phyloP scores from a whole-genome alignment of 2,329 filamentous ascomycete genomes.

The Rhynchosporium secalis region DNA sequence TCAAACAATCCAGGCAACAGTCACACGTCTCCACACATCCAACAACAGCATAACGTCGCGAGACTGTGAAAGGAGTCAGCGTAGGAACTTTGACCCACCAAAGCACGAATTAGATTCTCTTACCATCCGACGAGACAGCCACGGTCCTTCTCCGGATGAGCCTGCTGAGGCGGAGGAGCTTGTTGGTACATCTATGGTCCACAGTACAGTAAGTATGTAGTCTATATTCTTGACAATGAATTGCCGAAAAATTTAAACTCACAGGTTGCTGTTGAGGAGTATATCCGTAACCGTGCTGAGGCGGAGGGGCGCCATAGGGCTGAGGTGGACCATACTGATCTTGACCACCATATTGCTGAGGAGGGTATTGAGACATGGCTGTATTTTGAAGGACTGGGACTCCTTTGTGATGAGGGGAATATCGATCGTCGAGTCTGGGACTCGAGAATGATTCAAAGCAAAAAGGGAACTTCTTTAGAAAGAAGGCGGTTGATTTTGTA shows the following conservation, averaged over 20 bases:
- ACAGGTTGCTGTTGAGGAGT: slow-evolving; percentile 15
- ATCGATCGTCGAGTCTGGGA: not conserved
- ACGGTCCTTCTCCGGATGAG: slow-evolving; percentile 11
- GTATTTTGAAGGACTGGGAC: not conserved
- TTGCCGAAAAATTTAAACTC: not conserved
- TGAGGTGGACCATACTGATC: slow-evolving; percentile 11
- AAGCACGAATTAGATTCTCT: not conserved
- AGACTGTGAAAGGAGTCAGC: slow-evolving; percentile 3
- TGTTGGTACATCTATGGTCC: slow-evolving; percentile 13
- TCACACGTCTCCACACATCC: slow-evolving; percentile 17
- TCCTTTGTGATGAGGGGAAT: not conserved
- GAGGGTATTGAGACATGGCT: slow-evolving; percentile 16
- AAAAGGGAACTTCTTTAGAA: not conserved
- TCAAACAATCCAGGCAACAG: slow-evolving; percentile 17
- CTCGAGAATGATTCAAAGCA: not conserved
- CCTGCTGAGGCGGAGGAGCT: slow-evolving; percentile 14
- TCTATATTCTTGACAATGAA: not conserved
- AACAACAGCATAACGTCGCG: slow-evolving; percentile 19
- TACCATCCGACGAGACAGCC: slow-evolving; percentile 16
- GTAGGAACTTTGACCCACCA: not conserved
- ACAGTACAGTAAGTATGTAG: no score
- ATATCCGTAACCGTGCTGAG: slow-evolving; percentile 17
- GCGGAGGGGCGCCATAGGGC: slow-evolving; percentile 12
- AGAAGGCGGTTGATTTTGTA: slow-evolving; percentile 2
- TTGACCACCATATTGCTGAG: slow-evolving; percentile 10